Evolutionary conservation across 495 filamentous ascomycete genomes (phyloP), one percentile per base, ranked within the genome.

Genomic region (Astrothelium subdiscretum): DNA sequence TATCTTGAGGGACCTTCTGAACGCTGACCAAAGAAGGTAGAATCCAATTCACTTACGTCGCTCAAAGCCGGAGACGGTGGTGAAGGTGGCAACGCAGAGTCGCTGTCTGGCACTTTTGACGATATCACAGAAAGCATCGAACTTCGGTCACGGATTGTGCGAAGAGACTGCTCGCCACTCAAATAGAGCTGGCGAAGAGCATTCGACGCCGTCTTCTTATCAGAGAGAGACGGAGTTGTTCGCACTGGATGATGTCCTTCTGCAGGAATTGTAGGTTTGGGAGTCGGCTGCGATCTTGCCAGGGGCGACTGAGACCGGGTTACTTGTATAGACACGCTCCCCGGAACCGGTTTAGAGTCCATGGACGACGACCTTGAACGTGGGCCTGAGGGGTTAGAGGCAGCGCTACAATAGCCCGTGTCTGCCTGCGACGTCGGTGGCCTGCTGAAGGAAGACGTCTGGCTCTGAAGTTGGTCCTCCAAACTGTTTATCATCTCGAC

Each of bases 401-500:
- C 38, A 40, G 59, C 59, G 24, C 59, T 60, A 26, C 4, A 61
- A 31, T 61, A 61, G 38, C 42, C 59, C 18, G 59, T 43, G 38
- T 61, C 59, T 38, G 31, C 31, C 18, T 59, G 38, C 0, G 58
- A 59, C 1, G 26, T 13, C 4, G 58, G 58, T 10, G 58, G 27
- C 12, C 12, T 38, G 27, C 27, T 42, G 15, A 8, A 54, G 2
- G 48, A 54, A 8, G 48, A 29, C 13, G 31, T 43, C 10, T 43
- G 62, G 57, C n/a, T 60, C 27, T 74, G 68, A 62, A 90, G 71
- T 59, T 82, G 84, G 0, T 82, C 79, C 72, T 97, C 90, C 31
- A 92, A 73, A 44, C 80, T 77, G 57, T 87, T 84, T 58, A 97
- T 96, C 68, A 94, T 78, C 12, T 83, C 80, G 8, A 92, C 87